A percentile compares a stretch with the other conserved stretches of the same genome.
phyloP scores from a whole-genome alignment of 2,329 filamentous ascomycete species.

The Diaporthe vaccinii region DNA sequence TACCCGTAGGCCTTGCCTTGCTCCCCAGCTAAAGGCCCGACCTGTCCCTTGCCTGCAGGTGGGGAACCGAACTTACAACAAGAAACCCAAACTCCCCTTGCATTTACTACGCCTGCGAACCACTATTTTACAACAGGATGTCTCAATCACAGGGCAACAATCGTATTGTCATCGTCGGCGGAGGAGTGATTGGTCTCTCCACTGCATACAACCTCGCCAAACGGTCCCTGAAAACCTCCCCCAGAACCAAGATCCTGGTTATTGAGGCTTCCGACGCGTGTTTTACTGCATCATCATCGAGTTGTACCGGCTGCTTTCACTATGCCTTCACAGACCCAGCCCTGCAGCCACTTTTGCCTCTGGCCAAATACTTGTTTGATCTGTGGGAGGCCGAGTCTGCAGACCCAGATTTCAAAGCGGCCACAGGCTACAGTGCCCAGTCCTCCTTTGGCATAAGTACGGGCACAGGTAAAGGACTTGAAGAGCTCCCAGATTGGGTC shows the following conservation, averaged over 20 bases:
- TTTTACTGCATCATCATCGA: background rate
- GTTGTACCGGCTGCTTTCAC: slow-evolving; percentile 15
- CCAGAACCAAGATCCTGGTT: background rate
- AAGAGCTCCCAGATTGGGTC: background rate
- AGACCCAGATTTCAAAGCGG: background rate
- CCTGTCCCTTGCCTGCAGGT: slow-evolving; percentile 13
- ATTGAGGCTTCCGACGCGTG: background rate
- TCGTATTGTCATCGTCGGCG: background rate
- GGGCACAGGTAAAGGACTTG: background rate
- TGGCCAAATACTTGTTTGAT: background rate
- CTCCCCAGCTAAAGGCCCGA: background rate
- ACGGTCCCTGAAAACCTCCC: background rate
- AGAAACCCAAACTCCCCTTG: background rate
- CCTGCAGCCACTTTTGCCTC: background rate
- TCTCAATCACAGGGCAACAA: background rate
- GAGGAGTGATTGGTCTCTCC: background rate
- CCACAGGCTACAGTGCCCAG: background rate
- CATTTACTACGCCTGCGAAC: background rate
- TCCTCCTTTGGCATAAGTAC: background rate
- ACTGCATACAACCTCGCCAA: background rate
- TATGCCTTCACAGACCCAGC: background rate
- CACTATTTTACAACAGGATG: background rate
- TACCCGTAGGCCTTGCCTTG: background rate
- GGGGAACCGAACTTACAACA: background rate
- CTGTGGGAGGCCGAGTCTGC: background rate